Evolutionary conservation across 495 filamentous ascomycete genomes (phyloP).

Genomic region (Aspergillus campestris): DNA sequence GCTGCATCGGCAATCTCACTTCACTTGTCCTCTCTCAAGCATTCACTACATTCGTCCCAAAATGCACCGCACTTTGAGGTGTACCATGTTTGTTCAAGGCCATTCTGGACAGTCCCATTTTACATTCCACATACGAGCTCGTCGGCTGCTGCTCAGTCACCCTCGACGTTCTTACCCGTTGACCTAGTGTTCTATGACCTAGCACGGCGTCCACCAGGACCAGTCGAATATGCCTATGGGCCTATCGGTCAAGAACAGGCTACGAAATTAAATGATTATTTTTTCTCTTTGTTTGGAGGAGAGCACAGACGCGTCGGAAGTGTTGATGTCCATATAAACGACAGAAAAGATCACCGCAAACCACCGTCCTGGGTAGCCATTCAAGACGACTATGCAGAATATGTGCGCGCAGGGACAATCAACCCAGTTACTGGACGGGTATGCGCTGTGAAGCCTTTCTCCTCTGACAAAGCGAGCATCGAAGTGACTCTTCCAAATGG

Average conservation of each 20-base stretch:
- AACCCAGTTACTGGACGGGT: slow-evolving; percentile 26
- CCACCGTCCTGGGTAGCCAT: slow-evolving; percentile 59
- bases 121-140: slow-evolving; percentile 40
- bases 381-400: slow-evolving; percentile 61
- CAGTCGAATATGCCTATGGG: slow-evolving; percentile 50
- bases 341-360: slow-evolving; percentile 14
- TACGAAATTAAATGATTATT: slow-evolving; percentile 42
- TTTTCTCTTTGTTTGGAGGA: slow-evolving; percentile 48
- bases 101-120: slow-evolving; percentile 66
- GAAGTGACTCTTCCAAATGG: slow-evolving; percentile 27
- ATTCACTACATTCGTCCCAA: slow-evolving; percentile 33
- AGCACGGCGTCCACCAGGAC: slow-evolving; percentile 44
- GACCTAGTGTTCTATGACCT: slow-evolving; percentile 71
- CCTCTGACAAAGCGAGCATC: slow-evolving; percentile 18
- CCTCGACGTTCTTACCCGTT: slow-evolving; percentile 56
- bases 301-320: slow-evolving; percentile 44
- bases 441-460: slow-evolving; percentile 13
- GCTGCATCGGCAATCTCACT: slow-evolving; percentile 63
- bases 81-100: slow-evolving; percentile 59
- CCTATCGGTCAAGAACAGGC: slow-evolving; percentile 48
- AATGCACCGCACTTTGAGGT: slow-evolving; percentile 37
- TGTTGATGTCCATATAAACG: not conserved
- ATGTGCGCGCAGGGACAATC: slow-evolving; percentile 59
- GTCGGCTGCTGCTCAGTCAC: slow-evolving; percentile 10
- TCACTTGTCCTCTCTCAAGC: slow-evolving; percentile 50